Base-by-base conservation (phyloP, 768 basidiomycete species). In the Guyanaporus albipodus region DNA sequence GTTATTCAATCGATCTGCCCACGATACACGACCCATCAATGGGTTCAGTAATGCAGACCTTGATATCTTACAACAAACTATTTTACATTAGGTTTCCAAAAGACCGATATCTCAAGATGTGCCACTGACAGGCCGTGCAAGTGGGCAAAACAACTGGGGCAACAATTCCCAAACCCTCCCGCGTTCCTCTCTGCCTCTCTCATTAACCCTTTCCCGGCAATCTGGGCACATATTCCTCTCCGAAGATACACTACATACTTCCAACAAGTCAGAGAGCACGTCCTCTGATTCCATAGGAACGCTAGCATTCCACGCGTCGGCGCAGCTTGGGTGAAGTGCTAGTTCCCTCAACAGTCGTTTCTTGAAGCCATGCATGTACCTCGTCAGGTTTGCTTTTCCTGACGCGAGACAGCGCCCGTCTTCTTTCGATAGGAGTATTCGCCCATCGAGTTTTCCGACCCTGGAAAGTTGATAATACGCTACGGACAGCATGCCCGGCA, bases 401-500 rank as follows among this genome's bases (percentile, higher is more conserved):
- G 9, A 31, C 17, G 18, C 8, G 24, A 48, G 29, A 21, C 47
- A 24, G n/a, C 28, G 42, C 15, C 44, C 8, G 19, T 48, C 47
- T n/a, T 44, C 36, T 32, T 48, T 38, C 5, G 42, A 48, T n/a
- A 48, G 18, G 10, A 44, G 23, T 8, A n/a, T 12, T 12, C 0
- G 14, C 33, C 23, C 9, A 11, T 22, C 46, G 1, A 7, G 15
- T 5, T 41, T 41, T 26, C 38, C 26, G 18, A 38, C 19, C 14
- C 11, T 31, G 7, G 42, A 44, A n/a, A 48, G 47, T 17, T 44
- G 42, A 4, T 48, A 48, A 48, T 48, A 48, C 6, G 47, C 47
- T 18, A 23, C 18, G 18, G 42, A 17, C 4, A 44, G 18, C 11
- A 48, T 21, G 9, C 10, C 21, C 8, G 35, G 47, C 9, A 44